Evolutionary conservation across 208 protist species (phyloP), one percentile per base, ranked within the genome.

Genomic region (Herpetomonas tarakana): DNA sequence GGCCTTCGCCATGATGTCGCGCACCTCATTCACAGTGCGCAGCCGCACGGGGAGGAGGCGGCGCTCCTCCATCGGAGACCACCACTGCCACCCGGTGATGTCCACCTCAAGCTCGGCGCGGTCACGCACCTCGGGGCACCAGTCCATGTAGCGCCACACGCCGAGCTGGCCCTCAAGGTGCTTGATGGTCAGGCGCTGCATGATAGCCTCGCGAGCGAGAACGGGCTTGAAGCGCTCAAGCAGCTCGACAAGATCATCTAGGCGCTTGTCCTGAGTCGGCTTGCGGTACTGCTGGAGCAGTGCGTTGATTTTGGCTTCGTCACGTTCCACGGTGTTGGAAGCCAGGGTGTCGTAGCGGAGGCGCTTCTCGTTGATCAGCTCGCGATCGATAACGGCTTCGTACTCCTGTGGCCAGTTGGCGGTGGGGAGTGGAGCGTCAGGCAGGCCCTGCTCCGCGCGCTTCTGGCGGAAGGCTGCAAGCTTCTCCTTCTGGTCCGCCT

Each of bases 221-320:
- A 97, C 86, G n/a, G 91, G 87, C 74, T 95, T 97, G 76, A 97
- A 97, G 45, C 78, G 79, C 78, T 97, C 86, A 38, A 97, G 80
- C 45, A 94, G 84, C 45, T 91, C 82, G 7, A 88, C 85, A 51
- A 97, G 70, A 22, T 92, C 73, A 58, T 97, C 91, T 55, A 97
- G 81, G 31, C 84, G 81, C 74, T 92, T 83, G 44, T 91, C 82
- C 70, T 95, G 88, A 1, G 79, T 64, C 16, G 91, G 85, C 62
- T 84, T 82, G 55, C 78, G 79, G 85, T 95, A 97, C 68, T 91
- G 79, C 74, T 91, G 76, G 30, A 93, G 66, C 18, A 93, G 68
- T 11, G 81, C 78, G n/a, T 93, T 86, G 50, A 97, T 86, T 70
- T 93, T 77, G 2, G 75, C 78, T 58, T 94, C 84, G 62, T 97